Conservation (phyloP, 2,329 filamentous ascomycete species). For the Niveomyces coronatus region DNA sequence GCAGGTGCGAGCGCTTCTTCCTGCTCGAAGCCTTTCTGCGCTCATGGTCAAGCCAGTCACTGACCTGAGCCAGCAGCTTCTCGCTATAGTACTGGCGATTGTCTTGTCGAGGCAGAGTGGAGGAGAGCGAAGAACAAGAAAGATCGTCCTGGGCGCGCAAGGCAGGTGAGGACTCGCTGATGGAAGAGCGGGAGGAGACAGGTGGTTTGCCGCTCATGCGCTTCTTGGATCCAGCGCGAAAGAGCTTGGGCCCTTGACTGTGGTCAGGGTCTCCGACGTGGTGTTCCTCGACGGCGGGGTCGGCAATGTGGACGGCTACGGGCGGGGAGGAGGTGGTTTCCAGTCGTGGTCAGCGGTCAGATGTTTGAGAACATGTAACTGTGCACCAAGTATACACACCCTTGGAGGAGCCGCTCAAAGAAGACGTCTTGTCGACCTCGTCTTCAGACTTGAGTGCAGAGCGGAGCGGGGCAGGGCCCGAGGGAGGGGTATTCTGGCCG, state of each 20-base stretch:
- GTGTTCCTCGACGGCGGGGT: conserved; percentile 31
- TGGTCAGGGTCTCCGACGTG: conserved; percentile 22
- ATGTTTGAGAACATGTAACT: no score
- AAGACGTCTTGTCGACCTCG: conserved; percentile 26
- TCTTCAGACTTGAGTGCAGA: conserved; percentile 36
- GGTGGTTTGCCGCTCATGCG: conserved; percentile 25
- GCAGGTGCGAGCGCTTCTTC: conserved; percentile 24
- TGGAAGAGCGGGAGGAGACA: conserved; percentile 35
- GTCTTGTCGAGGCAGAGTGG: conserved; percentile 18
- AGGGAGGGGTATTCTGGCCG: conserved; percentile 1
- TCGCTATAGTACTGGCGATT: conserved; percentile 35
- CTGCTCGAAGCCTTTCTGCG: conserved; percentile 49
- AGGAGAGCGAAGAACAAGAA: conserved; percentile 7
- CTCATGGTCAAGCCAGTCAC: conserved; percentile 76
- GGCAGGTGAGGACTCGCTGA: conserved; percentile 23
- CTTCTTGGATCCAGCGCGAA: conserved; percentile 22
- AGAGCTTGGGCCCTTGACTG: conserved; percentile 19
- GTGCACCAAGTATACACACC: conserved; percentile 24
- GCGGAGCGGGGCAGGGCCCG: conserved; percentile 23
- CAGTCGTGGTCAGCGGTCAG: not conserved
- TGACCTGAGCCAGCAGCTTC: conserved; percentile 61
- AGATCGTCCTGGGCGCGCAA: conserved; percentile 20
- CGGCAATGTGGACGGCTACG: conserved; percentile 47
- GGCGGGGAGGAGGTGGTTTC: no score
- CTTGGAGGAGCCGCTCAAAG: conserved; percentile 30